phyloP scores from a whole-genome alignment of 192 early-diverging fungal genomes.

The Pecoramyces ruminantium region DNA sequence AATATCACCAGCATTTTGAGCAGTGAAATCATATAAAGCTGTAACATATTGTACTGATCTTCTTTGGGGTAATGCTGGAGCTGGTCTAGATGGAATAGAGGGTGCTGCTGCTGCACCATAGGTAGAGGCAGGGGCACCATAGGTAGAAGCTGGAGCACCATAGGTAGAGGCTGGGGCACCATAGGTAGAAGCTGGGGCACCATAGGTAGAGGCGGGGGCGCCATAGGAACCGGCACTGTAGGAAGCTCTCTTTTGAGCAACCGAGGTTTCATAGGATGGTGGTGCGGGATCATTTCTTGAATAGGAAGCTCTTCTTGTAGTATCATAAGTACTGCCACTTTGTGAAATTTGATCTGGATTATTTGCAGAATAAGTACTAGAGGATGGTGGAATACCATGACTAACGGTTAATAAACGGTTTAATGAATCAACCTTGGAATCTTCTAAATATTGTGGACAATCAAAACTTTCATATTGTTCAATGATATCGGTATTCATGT shows the following conservation, averaged over 20 bases:
- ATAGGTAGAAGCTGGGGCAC: too few species aligned
- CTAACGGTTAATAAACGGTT: background rate
- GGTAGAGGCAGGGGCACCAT: too few species aligned
- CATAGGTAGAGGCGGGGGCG: too few species aligned
- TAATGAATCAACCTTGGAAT: background rate
- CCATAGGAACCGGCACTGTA: too few species aligned
- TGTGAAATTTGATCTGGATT: background rate
- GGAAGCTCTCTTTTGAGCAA: background rate
- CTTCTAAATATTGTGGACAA: background rate
- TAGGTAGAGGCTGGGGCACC: too few species aligned
- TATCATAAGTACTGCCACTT: background rate
- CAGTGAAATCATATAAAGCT: conserved; percentile 74
- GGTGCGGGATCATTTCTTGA: conserved; percentile 11
- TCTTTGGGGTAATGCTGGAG: conserved; percentile 12
- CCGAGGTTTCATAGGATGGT: background rate
- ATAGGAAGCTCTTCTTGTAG: conserved; percentile 10
- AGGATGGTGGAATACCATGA: background rate
- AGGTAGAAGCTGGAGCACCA: too few species aligned
- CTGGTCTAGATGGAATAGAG: conserved; percentile 7
- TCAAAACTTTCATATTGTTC: background rate
- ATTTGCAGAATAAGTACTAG: background rate
- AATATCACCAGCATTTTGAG: conserved; percentile 64
- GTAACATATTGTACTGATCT: conserved; percentile 22
- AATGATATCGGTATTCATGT: background rate
- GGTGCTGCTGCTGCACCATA: conserved; percentile 9